These are phyloP conservation scores for Dittrichia graveolens DNA, from an alignment of 129 eudicot genomes.

Conservation along the genomic window DNA sequence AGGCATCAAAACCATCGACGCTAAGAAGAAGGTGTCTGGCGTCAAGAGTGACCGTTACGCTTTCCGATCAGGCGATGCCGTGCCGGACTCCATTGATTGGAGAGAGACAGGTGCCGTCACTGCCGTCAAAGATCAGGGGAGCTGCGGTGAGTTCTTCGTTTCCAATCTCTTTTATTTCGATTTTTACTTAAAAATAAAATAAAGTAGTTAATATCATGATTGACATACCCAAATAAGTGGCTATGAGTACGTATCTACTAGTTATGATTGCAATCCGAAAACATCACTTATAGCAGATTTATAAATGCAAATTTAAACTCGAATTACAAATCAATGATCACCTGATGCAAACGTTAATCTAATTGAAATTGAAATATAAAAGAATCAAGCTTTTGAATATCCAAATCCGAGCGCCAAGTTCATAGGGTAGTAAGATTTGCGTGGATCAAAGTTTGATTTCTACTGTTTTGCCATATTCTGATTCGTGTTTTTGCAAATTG, in stretches of 20 bases:
- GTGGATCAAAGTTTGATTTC: too few relatives aligned
- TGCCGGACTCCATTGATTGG: constrained; percentile 84
- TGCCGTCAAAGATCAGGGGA: constrained; percentile 83
- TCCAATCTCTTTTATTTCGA: background rate
- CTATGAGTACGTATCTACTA: constrained; percentile 12
- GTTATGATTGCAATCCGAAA: background rate
- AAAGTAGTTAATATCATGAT: background rate
- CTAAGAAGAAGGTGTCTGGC: constrained; percentile 28
- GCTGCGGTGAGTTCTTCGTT: constrained; percentile 56
- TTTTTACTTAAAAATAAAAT: background rate
- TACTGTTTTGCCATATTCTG: background rate
- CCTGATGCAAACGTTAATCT: too few relatives aligned
- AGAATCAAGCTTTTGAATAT: too few relatives aligned
- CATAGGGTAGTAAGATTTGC: background rate
- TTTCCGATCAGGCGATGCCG: constrained; percentile 46
- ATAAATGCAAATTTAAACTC: too few relatives aligned
- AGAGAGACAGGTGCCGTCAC: constrained; percentile 78
- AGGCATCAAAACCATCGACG: constrained; percentile 40
- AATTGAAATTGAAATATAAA: too few relatives aligned
- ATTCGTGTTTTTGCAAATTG: constrained; percentile 10
- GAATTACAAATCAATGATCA: too few relatives aligned
- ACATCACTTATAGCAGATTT: too few relatives aligned
- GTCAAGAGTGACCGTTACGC: constrained; percentile 52
- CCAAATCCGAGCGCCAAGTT: background rate
- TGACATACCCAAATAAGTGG: background rate